Percentiles rank a stretch among this genome's conserved stretches.
These are phyloP conservation scores for Annulohypoxylon nitens DNA, from an alignment of 495 filamentous ascomycete genomes.

Conservation along the genomic window DNA sequence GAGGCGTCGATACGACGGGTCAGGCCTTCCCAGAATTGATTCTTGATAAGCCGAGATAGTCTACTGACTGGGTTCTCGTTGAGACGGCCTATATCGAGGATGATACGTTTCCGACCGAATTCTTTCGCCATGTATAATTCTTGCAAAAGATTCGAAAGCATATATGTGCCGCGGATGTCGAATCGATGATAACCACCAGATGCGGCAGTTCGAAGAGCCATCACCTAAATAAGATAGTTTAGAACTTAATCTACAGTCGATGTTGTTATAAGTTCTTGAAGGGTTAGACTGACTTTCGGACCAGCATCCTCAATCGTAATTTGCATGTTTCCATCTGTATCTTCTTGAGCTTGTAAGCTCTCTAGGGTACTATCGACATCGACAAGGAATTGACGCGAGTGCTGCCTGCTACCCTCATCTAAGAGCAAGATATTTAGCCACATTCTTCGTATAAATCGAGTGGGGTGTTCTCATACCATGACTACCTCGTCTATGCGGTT, in stretches of 20 bases:
- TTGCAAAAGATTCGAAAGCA: slow-evolving; percentile 94
- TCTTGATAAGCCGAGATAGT: slow-evolving; percentile 84
- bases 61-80: slow-evolving; percentile 94
- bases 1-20: slow-evolving; percentile 89
- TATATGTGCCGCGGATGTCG: slow-evolving; percentile 93
- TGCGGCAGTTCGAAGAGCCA: slow-evolving; percentile 85
- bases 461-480: slow-evolving; percentile 55
- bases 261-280: not conserved
- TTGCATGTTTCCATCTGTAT: slow-evolving; percentile 90
- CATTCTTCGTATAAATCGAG: not conserved
- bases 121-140: slow-evolving; percentile 91
- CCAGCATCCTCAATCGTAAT: slow-evolving; percentile 97
- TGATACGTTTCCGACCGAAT: slow-evolving; percentile 83
- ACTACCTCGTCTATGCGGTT: slow-evolving; percentile 63
- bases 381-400: slow-evolving; percentile 78
- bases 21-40: slow-evolving; percentile 89
- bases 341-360: slow-evolving; percentile 80
- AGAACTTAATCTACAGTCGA: slow-evolving; percentile 1
- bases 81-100: slow-evolving; percentile 87
- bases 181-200: slow-evolving; percentile 86
- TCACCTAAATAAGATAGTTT: slow-evolving; percentile 61
- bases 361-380: slow-evolving; percentile 81
- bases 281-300: slow-evolving; percentile 76
- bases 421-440: not conserved
- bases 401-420: slow-evolving; percentile 62